Percentiles rank a stretch among this genome's conserved stretches.
Conservation (phyloP, 352 stramenopile genomes). For the Phytophthora agathidicida region DNA sequence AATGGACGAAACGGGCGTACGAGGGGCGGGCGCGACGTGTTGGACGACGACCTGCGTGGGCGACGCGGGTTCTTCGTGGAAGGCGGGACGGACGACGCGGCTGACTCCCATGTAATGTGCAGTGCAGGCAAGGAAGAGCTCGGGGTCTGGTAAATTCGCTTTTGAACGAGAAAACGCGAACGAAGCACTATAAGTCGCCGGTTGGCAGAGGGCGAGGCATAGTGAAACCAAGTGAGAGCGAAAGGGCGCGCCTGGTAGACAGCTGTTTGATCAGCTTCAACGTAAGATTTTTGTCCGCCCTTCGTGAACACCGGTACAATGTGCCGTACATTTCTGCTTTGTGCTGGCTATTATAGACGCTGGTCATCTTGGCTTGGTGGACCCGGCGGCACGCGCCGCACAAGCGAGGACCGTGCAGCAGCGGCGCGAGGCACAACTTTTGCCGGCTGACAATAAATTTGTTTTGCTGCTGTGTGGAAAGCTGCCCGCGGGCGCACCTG, state of each 20-base stretch:
- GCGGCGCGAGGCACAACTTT: too few relatives aligned
- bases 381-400: too few relatives aligned
- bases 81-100: constrained; percentile 27
- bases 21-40: constrained; percentile 4
- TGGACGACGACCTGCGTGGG: constrained; percentile 24
- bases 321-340: too few relatives aligned
- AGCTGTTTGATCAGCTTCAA: too few relatives aligned
- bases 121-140: not conserved
- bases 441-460: too few relatives aligned
- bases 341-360: too few relatives aligned
- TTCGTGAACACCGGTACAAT: too few relatives aligned
- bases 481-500: too few relatives aligned
- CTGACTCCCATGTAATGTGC: constrained; percentile 41
- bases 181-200: constrained; percentile 13
- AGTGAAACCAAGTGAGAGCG: constrained; percentile 15
- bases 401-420: too few relatives aligned
- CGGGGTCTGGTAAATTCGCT: constrained; percentile 23
- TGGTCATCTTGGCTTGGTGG: too few relatives aligned
- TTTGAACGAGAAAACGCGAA: constrained; percentile 24
- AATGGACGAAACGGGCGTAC: constrained; percentile 28
- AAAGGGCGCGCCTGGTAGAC: too few relatives aligned
- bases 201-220: constrained; percentile 11
- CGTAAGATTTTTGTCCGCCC: not conserved
- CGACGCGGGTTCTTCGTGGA: constrained; percentile 22
- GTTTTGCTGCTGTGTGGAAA: too few relatives aligned